Percentiles rank a stretch among this genome's conserved stretches.
phyloP scores from a whole-genome alignment of 2,329 filamentous ascomycete species.

The Plectosphaerella cucumerina region DNA sequence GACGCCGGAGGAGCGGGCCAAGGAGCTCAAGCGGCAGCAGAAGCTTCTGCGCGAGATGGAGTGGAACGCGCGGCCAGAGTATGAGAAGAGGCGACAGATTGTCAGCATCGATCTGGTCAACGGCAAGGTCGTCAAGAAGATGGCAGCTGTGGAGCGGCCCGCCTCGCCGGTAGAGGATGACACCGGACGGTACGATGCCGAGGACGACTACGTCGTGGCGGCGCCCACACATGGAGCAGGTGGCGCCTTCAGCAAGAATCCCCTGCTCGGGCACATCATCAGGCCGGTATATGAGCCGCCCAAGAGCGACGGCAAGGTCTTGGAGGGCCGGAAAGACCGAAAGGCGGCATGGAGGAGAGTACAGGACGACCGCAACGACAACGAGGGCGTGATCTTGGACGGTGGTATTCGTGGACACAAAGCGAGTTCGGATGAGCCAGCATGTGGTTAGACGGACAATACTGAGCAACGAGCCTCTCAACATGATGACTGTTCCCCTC shows the following conservation, averaged over 20 bases:
- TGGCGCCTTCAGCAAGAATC: constrained; percentile 66
- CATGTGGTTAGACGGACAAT: constrained; percentile 25
- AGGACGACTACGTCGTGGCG: constrained; percentile 20
- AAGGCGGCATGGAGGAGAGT: constrained; percentile 53
- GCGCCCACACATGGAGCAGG: constrained; percentile 24
- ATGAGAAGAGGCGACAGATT: constrained; percentile 81
- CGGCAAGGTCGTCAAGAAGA: constrained; percentile 70
- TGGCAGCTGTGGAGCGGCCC: constrained; percentile 59
- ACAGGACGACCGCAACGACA: constrained; percentile 56
- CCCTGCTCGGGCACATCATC: constrained; percentile 61
- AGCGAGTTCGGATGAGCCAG: constrained; percentile 31
- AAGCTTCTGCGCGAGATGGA: constrained; percentile 80
- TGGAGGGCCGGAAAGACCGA: constrained; percentile 37
- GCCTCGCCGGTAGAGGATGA: constrained; percentile 43
- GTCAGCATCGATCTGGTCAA: constrained; percentile 80
- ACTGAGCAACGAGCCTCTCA: background rate
- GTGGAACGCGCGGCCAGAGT: constrained; percentile 79
- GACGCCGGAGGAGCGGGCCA: constrained; percentile 73
- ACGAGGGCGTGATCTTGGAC: constrained; percentile 55
- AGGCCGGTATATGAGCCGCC: constrained; percentile 52
- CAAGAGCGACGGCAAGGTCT: constrained; percentile 44
- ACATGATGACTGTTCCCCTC: background rate
- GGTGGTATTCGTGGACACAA: constrained; percentile 46
- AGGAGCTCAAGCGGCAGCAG: constrained; percentile 82
- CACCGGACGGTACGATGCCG: constrained; percentile 8